Evolutionary conservation across 257 asterid genomes (phyloP), one percentile per base, ranked within the genome.

Genomic region (Plantago elongata): DNA sequence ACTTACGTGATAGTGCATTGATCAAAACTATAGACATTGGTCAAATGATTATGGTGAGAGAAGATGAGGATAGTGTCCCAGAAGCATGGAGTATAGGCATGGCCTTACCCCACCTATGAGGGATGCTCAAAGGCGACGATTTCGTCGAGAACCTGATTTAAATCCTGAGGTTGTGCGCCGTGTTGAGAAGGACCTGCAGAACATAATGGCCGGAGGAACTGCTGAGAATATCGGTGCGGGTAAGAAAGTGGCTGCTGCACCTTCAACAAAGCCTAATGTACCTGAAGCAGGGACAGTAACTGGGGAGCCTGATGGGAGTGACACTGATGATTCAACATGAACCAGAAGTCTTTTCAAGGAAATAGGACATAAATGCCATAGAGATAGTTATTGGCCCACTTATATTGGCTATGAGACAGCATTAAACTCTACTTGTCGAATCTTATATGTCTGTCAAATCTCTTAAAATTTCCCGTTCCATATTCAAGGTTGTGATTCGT

Each of bases 41-140:
- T 68, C 99, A 89, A 70, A 78, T 81, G 72, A 78, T 81, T 67
- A 78, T 75, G 81, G 84, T 81, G 66, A 78, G 80, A 68, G 84
- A 75, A 47, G 87, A 81, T 37, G 62, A 59, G 52, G 87, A 81
- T 0, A 54, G 62, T 62, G 67, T 70, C 54, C 81, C 87, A 4
- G 87, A 81, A 65, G 66, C 83, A 29, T 68, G 57, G 87, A 81
- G 70, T 65, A 75, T 55, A 73, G 79, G 48, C 87, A 81, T 29
- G 87, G 97, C 18, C 95, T 93, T 71, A 93, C 99, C 43, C 96
- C 95, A 47, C 88, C 95, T 5, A 87, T 83, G 95, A 79, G 97
- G 80, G 99, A 93, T 83, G 97, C 99, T 66, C 86, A 92, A 60
- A 84, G 99, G 73, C 81, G 97, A 74, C 82, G 96, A 76, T 93